Percentiles rank a stretch among this genome's conserved stretches.
Conservation (phyloP, 2,329 filamentous ascomycete species). For the Hirsutella minnesotensis region DNA sequence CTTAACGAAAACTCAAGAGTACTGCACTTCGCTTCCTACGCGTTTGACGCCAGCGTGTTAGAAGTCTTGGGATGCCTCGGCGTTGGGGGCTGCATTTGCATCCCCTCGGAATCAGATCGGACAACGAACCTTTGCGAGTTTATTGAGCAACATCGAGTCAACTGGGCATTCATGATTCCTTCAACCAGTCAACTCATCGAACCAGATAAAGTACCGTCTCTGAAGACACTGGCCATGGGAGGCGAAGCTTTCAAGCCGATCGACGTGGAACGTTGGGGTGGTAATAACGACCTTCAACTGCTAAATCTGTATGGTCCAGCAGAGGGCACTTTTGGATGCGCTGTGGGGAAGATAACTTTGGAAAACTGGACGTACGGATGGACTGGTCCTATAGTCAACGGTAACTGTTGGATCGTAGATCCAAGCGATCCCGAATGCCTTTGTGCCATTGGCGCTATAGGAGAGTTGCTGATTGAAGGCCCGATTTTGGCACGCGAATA, state of each 20-base stretch:
- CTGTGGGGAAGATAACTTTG: background rate
- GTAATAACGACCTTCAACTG: background rate
- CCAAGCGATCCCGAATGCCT: background rate
- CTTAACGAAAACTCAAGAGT: background rate
- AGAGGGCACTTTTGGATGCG: background rate
- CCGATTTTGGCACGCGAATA: constrained; percentile 12
- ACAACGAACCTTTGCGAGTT: background rate
- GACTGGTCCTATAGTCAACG: constrained; percentile 1
- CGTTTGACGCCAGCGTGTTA: background rate
- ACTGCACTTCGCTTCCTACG: constrained; percentile 1
- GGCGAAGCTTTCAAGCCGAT: background rate
- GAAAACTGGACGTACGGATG: background rate
- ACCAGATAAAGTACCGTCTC: background rate
- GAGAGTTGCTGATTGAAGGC: constrained; percentile 15
- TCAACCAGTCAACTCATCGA: background rate
- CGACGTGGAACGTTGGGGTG: constrained; percentile 1
- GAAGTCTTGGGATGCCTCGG: constrained; percentile 1
- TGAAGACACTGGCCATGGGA: constrained; percentile 1
- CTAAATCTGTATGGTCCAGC: constrained; percentile 1
- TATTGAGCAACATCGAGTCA: background rate
- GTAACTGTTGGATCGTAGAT: constrained; percentile 1
- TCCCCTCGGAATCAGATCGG: background rate
- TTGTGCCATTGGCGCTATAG: constrained; percentile 9
- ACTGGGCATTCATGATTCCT: constrained; percentile 3
- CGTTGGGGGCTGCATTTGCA: constrained; percentile 1